Evolutionary conservation across 164 flowering plant genomes (phyloP).

Genomic region (Stephania cephalantha): DNA sequence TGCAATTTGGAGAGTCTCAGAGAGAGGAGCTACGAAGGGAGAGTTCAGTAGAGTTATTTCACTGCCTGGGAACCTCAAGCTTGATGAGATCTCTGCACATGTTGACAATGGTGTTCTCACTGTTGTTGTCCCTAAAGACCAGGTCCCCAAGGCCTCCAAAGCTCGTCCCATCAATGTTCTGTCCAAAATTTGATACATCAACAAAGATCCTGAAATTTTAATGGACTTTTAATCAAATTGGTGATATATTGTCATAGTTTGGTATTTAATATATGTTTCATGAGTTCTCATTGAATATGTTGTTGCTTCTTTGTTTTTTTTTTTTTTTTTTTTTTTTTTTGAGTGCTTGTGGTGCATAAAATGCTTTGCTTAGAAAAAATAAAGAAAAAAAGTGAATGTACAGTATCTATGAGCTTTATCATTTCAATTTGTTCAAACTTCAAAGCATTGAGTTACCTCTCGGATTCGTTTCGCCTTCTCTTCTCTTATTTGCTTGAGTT

Average conservation of each 20-base stretch:
- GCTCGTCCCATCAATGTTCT: conserved; percentile 47
- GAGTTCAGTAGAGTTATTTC: conserved; percentile 50
- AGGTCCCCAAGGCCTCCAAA: conserved; percentile 41
- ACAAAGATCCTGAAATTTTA: background rate
- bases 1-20: conserved; percentile 52
- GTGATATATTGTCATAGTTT: too few relatives aligned
- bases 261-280: too few relatives aligned
- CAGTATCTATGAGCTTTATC: too few relatives aligned
- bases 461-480: too few relatives aligned
- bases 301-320: background rate
- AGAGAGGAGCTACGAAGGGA: conserved; percentile 41
- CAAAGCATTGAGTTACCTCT: too few relatives aligned
- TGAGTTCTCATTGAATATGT: background rate
- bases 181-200: conserved; percentile 50
- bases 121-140: conserved; percentile 62
- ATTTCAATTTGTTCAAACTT: too few relatives aligned
- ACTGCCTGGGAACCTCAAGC: conserved; percentile 74
- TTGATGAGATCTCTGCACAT: conserved; percentile 68
- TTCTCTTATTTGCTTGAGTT: too few relatives aligned
- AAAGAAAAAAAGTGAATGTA: background rate
- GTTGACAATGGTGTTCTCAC: conserved; percentile 72
- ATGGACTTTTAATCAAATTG: too few relatives aligned
- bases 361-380: background rate
- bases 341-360: background rate
- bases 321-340: background rate